Base-by-base conservation (phyloP, 352 stramenopile genomes). In the Phytophthora pseudosyringae region DNA sequence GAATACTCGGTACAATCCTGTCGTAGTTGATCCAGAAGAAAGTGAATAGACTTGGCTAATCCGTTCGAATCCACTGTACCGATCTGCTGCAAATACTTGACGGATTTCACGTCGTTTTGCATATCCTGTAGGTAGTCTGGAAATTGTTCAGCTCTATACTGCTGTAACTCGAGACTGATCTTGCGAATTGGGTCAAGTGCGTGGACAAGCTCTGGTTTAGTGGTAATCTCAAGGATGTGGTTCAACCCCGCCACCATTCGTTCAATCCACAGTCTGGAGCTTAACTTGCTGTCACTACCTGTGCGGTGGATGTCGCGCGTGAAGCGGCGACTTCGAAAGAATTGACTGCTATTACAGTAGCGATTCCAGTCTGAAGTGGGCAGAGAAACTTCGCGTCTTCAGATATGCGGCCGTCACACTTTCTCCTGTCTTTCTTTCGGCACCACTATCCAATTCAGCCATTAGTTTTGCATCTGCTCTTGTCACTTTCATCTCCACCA, bases 191-290 rank as follows among this genome's bases (percentile, higher is more conserved):
- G 15, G 15, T 11, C n/a, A 31, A 60, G 31, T 15, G 32, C 25
- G 26, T 44, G 13, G 5, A 54, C 5, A 5, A 67, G 3, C n/a
- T 47, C 49, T 15, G 39, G 13, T 15, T 12, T 55, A 2, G 18
- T 60, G 9, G 43, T 54, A 5, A 40, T 59, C 6, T 29, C 12
- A 5, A 67, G 8, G 12, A 31, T 60, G 16, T 6, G 5, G 3
- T 45, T 60, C 25, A 55, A 46, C 3, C n/a, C 43, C 10, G n/a
- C n/a, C 21, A 55, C 3, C 13, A 67, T 35, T 54, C 49, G 48
- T 9, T 67, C 49, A 13, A 67, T 60, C 59, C 48, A 60, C 15
- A 59, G 25, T 50, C 59, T 26, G n/a, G 45, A 33, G n/a, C 33
- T 48, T 9, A 54, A 18, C 3, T 49, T 47, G 3, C 44, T 5